Evolutionary conservation across 2,329 filamentous ascomycete genomes (phyloP).

Genomic region (Colletotrichum higginsianum): DNA sequence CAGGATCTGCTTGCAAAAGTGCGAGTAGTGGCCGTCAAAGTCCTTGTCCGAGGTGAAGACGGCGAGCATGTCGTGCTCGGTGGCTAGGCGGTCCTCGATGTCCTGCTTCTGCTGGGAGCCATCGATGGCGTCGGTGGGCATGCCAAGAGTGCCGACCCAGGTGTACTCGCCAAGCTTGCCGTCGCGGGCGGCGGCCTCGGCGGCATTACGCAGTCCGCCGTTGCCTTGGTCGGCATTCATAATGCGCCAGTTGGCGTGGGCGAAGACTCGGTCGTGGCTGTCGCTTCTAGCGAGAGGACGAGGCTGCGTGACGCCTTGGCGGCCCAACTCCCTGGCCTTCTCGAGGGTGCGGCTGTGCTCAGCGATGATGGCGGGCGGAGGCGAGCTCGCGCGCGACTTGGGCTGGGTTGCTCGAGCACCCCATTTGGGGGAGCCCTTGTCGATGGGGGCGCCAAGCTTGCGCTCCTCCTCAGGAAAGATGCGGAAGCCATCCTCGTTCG

Average conservation of each 20-base stretch:
- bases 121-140: constrained; percentile 90
- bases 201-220: constrained; percentile 90
- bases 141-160: constrained; percentile 94
- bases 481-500: constrained; percentile 71
- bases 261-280: constrained; percentile 79
- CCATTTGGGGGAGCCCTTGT: constrained; percentile 84
- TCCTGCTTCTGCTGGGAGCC: constrained; percentile 82
- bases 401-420: constrained; percentile 84
- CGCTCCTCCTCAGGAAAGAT: constrained; percentile 64
- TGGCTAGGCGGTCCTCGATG: constrained; percentile 85
- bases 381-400: constrained; percentile 79
- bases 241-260: constrained; percentile 85
- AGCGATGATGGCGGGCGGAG: constrained; percentile 82
- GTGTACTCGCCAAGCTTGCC: constrained; percentile 81
- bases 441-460: constrained; percentile 75
- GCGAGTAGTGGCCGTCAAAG: constrained; percentile 93
- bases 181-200: constrained; percentile 81
- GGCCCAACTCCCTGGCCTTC: constrained; percentile 71
- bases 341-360: constrained; percentile 73
- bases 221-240: constrained; percentile 92
- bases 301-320: constrained; percentile 72
- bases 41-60: constrained; percentile 93
- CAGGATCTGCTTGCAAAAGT: constrained; percentile 97
- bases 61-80: constrained; percentile 85
- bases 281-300: constrained; percentile 68